These are phyloP conservation scores for Rhodocollybia butyracea DNA, from an alignment of 768 basidiomycete genomes.

Conservation along the genomic window DNA sequence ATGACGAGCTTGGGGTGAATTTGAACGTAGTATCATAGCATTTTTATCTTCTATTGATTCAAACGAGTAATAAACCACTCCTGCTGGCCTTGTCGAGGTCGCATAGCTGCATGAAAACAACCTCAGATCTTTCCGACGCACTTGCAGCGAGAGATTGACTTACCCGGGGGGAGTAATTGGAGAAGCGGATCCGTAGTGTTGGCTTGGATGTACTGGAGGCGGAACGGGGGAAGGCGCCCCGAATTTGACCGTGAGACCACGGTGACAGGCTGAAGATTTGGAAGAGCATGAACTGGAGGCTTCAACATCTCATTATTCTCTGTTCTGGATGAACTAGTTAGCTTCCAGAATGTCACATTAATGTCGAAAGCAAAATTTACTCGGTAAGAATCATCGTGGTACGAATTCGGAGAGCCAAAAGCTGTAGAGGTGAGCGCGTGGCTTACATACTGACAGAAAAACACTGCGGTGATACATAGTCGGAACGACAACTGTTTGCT, in stretches of 20 bases:
- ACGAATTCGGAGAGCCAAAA: neutral
- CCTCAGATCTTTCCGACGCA: neutral
- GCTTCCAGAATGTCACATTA: neutral
- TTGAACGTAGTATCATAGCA: conserved; percentile 31
- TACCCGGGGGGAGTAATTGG: conserved; percentile 24
- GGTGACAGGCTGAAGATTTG: conserved; percentile 14
- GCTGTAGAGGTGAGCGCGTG: neutral
- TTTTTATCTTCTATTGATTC: conserved; percentile 31
- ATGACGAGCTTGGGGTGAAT: conserved; percentile 23
- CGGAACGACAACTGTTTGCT: no score
- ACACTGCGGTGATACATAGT: neutral
- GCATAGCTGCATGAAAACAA: conserved; percentile 18
- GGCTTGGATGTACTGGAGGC: conserved; percentile 23
- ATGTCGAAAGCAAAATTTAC: neutral
- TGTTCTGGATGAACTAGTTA: neutral
- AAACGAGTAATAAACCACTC: conserved; percentile 37
- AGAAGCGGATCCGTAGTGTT: conserved; percentile 19
- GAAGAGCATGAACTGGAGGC: conserved; percentile 10
- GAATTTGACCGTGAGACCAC: conserved; percentile 13
- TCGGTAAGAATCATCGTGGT: neutral
- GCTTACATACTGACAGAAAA: neutral
- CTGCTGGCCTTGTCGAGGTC: conserved; percentile 23
- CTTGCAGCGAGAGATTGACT: conserved; percentile 11
- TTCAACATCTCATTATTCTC: neutral
- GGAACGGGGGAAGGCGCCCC: conserved; percentile 13